Evolutionary conservation across 805 yeast genomes (phyloP).

Genomic region (Nematodospora valgi): DNA sequence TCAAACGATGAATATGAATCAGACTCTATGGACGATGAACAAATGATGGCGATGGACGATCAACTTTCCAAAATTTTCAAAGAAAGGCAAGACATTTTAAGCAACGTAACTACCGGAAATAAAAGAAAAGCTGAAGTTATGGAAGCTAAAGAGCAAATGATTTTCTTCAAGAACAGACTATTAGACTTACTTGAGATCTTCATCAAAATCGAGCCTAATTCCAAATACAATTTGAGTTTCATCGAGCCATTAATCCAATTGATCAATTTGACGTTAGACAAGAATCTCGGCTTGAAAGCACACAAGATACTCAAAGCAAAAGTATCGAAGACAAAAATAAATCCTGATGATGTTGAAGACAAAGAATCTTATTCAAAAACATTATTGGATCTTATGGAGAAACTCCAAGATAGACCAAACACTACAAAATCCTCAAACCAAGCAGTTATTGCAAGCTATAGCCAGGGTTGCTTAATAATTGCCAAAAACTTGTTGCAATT

Average conservation of each 20-base stretch:
- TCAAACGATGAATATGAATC: constrained; percentile 61
- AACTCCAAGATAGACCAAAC: constrained; percentile 42
- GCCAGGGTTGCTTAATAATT: constrained; percentile 62
- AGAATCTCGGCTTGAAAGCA: constrained; percentile 68
- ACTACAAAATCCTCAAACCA: constrained; percentile 43
- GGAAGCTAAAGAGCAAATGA: constrained; percentile 76
- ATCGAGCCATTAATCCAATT: constrained; percentile 57
- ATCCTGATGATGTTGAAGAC: constrained; percentile 18
- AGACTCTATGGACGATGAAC: constrained; percentile 87
- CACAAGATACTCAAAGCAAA: constrained; percentile 64
- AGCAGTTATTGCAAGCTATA: constrained; percentile 54
- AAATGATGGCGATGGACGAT: constrained; percentile 91
- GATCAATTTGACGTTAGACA: constrained; percentile 66
- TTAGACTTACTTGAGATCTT: constrained; percentile 73
- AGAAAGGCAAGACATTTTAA: constrained; percentile 69
- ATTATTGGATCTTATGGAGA: constrained; percentile 28
- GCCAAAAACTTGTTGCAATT: constrained; percentile 49
- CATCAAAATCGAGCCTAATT: constrained; percentile 42
- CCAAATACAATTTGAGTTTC: constrained; percentile 39
- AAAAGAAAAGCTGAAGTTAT: constrained; percentile 68
- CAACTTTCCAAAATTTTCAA: constrained; percentile 81
- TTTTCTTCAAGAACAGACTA: constrained; percentile 72
- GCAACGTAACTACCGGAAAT: constrained; percentile 50
- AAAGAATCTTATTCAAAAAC: constrained; percentile 14
- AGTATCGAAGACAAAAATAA: constrained; percentile 48